These are phyloP conservation scores for Globisporangium cylindrosporum DNA, from an alignment of 352 stramenopile genomes.

Conservation along the genomic window DNA sequence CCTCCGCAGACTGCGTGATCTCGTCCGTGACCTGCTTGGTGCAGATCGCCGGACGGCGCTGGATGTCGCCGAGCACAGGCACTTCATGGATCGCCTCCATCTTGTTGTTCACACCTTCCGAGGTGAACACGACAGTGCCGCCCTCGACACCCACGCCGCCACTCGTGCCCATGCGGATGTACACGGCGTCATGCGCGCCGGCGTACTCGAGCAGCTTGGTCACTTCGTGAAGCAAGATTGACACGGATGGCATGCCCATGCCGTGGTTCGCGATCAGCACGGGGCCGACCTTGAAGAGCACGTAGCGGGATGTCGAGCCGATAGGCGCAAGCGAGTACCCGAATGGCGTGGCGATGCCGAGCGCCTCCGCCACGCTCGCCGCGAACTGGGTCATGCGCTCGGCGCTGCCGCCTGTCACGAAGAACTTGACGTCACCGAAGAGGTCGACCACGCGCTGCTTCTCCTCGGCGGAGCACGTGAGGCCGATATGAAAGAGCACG, in stretches of 20 bases:
- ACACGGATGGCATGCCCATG: slow-evolving; percentile 80
- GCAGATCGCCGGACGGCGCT: slow-evolving; percentile 54
- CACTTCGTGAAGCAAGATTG: slow-evolving; percentile 79
- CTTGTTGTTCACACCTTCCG: slow-evolving; percentile 80
- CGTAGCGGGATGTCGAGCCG: slow-evolving; percentile 69
- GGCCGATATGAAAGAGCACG: slow-evolving; percentile 77
- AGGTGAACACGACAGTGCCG: slow-evolving; percentile 80
- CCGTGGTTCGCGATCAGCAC: slow-evolving; percentile 81
- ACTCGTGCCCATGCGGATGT: slow-evolving; percentile 84
- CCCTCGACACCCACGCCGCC: slow-evolving; percentile 72
- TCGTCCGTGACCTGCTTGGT: slow-evolving; percentile 52
- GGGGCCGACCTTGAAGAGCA: slow-evolving; percentile 77
- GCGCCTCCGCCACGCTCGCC: slow-evolving; percentile 43
- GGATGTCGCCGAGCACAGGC: slow-evolving; percentile 50
- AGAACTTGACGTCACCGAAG: slow-evolving; percentile 81
- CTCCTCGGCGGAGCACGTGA: slow-evolving; percentile 53
- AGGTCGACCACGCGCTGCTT: slow-evolving; percentile 37
- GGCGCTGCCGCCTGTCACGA: slow-evolving; percentile 66
- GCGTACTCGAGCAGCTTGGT: slow-evolving; percentile 83
- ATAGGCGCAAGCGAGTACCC: slow-evolving; percentile 63
- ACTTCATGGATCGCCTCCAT: slow-evolving; percentile 69
- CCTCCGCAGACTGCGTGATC: slow-evolving; percentile 43
- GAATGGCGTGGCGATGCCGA: slow-evolving; percentile 58
- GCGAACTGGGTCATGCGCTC: slow-evolving; percentile 79
- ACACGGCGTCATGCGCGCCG: slow-evolving; percentile 43